A percentile compares a stretch with the other conserved stretches of the same genome.
Evolutionary conservation across 1,284 basidiomycete species (phyloP).

Genomic region (Schizopora paradoxa): DNA sequence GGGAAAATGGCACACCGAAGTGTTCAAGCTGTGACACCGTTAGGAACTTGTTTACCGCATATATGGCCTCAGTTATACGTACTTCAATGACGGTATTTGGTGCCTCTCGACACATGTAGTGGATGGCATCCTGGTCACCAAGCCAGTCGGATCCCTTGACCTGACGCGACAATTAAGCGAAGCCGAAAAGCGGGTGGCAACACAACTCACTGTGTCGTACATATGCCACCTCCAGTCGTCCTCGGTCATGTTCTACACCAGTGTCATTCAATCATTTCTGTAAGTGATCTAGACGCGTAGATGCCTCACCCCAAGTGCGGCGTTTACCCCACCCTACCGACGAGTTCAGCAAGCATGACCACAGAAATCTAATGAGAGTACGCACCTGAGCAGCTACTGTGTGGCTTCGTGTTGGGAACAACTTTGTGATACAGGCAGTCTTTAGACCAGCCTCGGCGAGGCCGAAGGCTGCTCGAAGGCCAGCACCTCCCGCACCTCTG

Average conservation of each 20-base stretch:
- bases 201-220: slow-evolving; percentile 84
- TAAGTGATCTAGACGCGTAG: not conserved
- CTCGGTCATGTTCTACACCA: slow-evolving; percentile 93
- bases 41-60: slow-evolving; percentile 1
- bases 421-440: slow-evolving; percentile 97
- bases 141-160: slow-evolving; percentile 99
- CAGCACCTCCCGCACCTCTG: slow-evolving; percentile 96
- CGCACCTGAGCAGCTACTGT: slow-evolving; percentile 94
- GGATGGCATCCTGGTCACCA: slow-evolving; percentile 99
- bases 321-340: slow-evolving; percentile 94
- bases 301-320: slow-evolving; percentile 84
- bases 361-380: slow-evolving; percentile 11
- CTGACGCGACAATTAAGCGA: slow-evolving; percentile 33
- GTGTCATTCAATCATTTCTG: slow-evolving; percentile 13
- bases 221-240: slow-evolving; percentile 99
- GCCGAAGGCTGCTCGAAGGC: slow-evolving; percentile 97
- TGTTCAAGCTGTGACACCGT: slow-evolving; percentile 78
- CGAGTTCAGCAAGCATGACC: slow-evolving; percentile 21
- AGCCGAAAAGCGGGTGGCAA: slow-evolving; percentile 7
- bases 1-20: slow-evolving; percentile 98
- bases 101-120: slow-evolving; percentile 98
- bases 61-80: slow-evolving; percentile 19
- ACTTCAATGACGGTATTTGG: slow-evolving; percentile 92
- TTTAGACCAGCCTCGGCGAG: slow-evolving; percentile 98
- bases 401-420: slow-evolving; percentile 99